These are phyloP conservation scores for Hydrangea macrophylla DNA, from an alignment of 148 eudicot genomes.

Conservation along the genomic window DNA sequence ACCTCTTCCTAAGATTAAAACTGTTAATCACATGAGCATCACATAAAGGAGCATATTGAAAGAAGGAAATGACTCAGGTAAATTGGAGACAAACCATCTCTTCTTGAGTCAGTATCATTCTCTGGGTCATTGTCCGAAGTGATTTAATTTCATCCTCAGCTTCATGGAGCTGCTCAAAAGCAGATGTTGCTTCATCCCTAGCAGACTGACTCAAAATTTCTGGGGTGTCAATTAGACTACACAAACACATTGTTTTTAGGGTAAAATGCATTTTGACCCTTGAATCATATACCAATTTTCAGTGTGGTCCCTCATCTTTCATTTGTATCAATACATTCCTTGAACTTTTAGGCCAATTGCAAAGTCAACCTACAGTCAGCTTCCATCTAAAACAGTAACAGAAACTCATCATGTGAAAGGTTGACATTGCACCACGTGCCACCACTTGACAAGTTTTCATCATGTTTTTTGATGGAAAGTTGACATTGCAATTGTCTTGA, in stretches of 20 bases:
- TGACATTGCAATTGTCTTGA: too few species aligned
- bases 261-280: too few species aligned
- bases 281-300: constrained; percentile 1
- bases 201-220: constrained; percentile 45
- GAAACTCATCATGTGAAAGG: too few species aligned
- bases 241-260: background rate
- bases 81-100: constrained; percentile 62
- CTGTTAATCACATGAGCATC: constrained; percentile 34
- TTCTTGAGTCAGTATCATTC: constrained; percentile 75
- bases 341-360: too few species aligned
- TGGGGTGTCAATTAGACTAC: constrained; percentile 2
- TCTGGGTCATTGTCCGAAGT: constrained; percentile 54
- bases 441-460: too few species aligned
- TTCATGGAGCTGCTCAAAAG: constrained; percentile 62
- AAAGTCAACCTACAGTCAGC: too few species aligned
- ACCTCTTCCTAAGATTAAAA: constrained; percentile 79
- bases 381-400: too few species aligned
- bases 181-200: constrained; percentile 62
- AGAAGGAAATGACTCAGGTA: constrained; percentile 9
- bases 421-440: too few species aligned
- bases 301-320: too few species aligned
- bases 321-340: too few species aligned
- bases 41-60: constrained; percentile 8
- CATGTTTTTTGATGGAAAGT: too few species aligned
- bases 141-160: constrained; percentile 55